Evolutionary conservation across 208 protist species (phyloP).

Genomic region (Trypanosoma cruzi): DNA sequence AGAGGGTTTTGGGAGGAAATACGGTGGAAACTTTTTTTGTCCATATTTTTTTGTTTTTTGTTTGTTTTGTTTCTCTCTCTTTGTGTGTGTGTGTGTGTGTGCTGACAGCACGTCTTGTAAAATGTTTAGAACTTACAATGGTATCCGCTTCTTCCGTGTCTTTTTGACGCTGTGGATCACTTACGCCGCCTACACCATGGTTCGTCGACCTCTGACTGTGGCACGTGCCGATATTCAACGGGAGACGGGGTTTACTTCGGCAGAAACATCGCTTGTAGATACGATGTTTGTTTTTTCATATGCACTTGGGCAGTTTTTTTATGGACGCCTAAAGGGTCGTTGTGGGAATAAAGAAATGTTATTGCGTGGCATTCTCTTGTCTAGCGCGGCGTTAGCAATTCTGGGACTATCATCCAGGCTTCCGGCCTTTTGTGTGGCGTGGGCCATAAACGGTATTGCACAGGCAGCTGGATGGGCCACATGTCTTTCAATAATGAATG

Average conservation of each 20-base stretch:
- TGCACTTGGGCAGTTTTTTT: constrained; percentile 38
- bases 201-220: constrained; percentile 38
- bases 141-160: constrained; percentile 21
- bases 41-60: background rate
- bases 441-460: constrained; percentile 36
- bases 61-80: background rate
- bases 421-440: constrained; percentile 25
- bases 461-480: constrained; percentile 37
- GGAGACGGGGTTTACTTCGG: constrained; percentile 28
- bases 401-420: constrained; percentile 10
- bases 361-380: constrained; percentile 29
- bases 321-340: constrained; percentile 28
- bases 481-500: constrained; percentile 38
- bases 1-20: no score
- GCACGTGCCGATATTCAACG: constrained; percentile 31
- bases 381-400: constrained; percentile 5
- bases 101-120: background rate
- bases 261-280: constrained; percentile 32
- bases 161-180: constrained; percentile 36
- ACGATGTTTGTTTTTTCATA: constrained; percentile 40
- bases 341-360: constrained; percentile 26
- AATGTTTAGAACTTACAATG: no score
- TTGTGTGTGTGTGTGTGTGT: background rate
- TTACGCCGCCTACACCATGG: constrained; percentile 40
- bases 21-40: background rate